Percentiles rank a stretch among this genome's conserved stretches.
phyloP scores from a whole-genome alignment of 768 basidiomycete genomes.

The Hebeloma cylindrosporum region DNA sequence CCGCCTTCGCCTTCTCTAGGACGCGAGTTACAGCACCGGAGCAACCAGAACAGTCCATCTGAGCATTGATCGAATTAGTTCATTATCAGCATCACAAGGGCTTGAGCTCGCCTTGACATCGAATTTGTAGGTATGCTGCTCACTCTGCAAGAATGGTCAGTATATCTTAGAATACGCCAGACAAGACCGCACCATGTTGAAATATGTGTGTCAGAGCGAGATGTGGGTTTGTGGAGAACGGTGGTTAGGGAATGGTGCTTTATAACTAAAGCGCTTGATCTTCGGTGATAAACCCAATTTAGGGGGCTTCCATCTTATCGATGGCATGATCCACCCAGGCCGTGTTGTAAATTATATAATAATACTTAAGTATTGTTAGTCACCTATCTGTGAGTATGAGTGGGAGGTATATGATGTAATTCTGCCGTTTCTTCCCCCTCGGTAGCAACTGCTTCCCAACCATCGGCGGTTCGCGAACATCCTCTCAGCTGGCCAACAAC shows the following conservation, averaged over 20 bases:
- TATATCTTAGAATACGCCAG: not conserved
- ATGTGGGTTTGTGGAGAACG: too few relatives aligned
- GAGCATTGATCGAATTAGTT: not conserved
- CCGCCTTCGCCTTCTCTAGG: slow-evolving; percentile 64
- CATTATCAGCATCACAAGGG: not conserved
- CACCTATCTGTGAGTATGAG: too few relatives aligned
- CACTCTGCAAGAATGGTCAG: slow-evolving; percentile 11
- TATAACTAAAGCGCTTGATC: too few relatives aligned
- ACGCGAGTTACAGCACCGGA: slow-evolving; percentile 79
- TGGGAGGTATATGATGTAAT: slow-evolving; percentile 53
- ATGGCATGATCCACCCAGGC: too few relatives aligned
- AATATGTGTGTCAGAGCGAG: too few relatives aligned
- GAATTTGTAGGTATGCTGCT: slow-evolving; percentile 72
- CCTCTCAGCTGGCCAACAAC: slow-evolving; percentile 49
- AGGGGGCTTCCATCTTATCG: too few relatives aligned
- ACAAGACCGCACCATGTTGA: slow-evolving; percentile 7
- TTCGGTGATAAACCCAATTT: too few relatives aligned
- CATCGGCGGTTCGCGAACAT: slow-evolving; percentile 52
- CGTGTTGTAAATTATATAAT: too few relatives aligned
- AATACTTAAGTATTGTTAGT: too few relatives aligned
- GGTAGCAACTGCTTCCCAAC: slow-evolving; percentile 79
- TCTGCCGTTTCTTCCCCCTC: slow-evolving; percentile 70
- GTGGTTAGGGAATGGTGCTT: too few relatives aligned
- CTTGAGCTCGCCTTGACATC: slow-evolving; percentile 67
- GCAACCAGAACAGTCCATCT: slow-evolving; percentile 91